Conservation (phyloP, 1,139 yeast genomes). For the Yamadazyma atmosphaerica region DNA sequence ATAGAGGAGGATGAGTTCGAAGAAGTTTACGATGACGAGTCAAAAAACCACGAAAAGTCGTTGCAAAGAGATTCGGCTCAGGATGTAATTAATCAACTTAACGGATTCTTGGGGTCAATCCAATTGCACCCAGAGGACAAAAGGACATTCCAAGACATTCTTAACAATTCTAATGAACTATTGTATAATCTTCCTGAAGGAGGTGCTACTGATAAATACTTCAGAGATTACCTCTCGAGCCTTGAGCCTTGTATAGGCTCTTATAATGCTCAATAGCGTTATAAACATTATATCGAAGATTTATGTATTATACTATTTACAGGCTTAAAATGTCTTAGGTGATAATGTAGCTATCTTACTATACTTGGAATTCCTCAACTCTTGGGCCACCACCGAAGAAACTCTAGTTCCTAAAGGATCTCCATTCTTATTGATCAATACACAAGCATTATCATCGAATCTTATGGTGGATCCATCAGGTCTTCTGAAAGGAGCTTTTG, state of each 20-base stretch:
- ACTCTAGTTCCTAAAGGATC: slow-evolving; percentile 97
- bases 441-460: slow-evolving; percentile 97
- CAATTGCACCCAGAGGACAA: slow-evolving; percentile 4
- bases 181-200: slow-evolving; percentile 19
- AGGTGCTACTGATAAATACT: slow-evolving; percentile 15
- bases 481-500: slow-evolving; percentile 82
- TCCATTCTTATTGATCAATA: slow-evolving; percentile 83
- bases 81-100: slow-evolving; percentile 12
- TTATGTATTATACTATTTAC: slow-evolving; percentile 4
- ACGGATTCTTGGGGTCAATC: slow-evolving; percentile 13
- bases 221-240: slow-evolving; percentile 23
- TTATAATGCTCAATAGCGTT: slow-evolving; percentile 15
- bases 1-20: slow-evolving; percentile 3
- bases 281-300: too few species aligned
- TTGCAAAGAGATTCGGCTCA: slow-evolving; percentile 10
- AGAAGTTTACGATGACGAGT: slow-evolving; percentile 1
- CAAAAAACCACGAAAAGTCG: not conserved
- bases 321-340: slow-evolving; percentile 67
- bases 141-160: slow-evolving; percentile 16
- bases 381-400: slow-evolving; percentile 88
- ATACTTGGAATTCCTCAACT: slow-evolving; percentile 78
- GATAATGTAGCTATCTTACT: slow-evolving; percentile 90
- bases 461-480: slow-evolving; percentile 84
- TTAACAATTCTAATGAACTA: slow-evolving; percentile 18
- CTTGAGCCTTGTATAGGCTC: slow-evolving; percentile 26